Evolutionary conservation across 148 eudicot genomes (phyloP).

Genomic region (Rhododendron williamsianum): DNA sequence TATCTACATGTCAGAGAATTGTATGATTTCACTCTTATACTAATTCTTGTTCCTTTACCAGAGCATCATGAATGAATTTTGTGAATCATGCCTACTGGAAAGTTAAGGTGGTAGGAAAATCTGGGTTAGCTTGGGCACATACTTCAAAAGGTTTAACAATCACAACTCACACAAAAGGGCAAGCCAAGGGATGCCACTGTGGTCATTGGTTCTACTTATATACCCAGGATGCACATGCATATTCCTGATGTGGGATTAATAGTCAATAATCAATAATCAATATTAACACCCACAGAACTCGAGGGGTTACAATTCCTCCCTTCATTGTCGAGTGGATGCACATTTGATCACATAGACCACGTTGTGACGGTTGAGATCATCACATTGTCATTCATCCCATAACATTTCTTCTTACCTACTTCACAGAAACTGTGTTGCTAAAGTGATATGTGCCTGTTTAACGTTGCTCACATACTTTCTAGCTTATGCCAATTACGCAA

Average conservation of each 20-base stretch:
- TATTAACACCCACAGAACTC: neutral
- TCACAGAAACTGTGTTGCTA: neutral
- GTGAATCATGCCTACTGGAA: neutral
- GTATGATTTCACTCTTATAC: slow-evolving; percentile 4
- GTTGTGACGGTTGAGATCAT: neutral
- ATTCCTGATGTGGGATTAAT: neutral
- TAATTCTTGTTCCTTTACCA: neutral
- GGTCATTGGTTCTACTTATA: neutral
- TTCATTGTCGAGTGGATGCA: neutral
- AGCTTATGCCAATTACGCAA: neutral
- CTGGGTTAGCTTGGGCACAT: neutral
- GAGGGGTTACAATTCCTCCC: neutral
- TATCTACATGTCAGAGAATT: slow-evolving; percentile 28
- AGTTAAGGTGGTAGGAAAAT: neutral
- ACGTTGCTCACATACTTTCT: neutral
- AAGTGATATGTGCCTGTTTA: neutral
- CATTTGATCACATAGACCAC: neutral
- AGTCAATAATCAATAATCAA: neutral
- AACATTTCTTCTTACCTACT: neutral
- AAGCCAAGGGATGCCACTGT: neutral
- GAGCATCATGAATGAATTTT: neutral
- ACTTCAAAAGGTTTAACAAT: neutral
- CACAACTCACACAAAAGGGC: neutral
- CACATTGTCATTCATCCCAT: neutral
- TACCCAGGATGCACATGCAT: neutral